phyloP scores from a whole-genome alignment of 2,329 filamentous ascomycete species.

The Fusarium sp. region DNA sequence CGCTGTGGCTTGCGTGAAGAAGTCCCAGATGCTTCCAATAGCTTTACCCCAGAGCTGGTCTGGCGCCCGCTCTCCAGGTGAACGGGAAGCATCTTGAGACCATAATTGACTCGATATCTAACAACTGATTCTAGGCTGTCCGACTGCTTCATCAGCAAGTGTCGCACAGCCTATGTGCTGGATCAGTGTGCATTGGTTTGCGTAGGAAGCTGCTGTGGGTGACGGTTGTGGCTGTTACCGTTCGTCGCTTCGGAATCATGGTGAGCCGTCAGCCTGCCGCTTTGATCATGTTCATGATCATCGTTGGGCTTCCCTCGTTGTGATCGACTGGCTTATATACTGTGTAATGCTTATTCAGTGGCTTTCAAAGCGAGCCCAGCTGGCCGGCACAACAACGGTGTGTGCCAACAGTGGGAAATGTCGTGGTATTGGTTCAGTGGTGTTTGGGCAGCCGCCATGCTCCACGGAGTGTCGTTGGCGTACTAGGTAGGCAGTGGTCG shows the following conservation, averaged over 20 bases:
- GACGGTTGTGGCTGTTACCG: no score
- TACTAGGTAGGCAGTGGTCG: background rate
- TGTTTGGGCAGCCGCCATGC: constrained; percentile 33
- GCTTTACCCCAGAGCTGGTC: constrained; percentile 31
- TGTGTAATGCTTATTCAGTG: constrained; percentile 6
- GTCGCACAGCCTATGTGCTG: constrained; percentile 13
- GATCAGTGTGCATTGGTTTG: no score
- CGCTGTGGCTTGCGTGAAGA: constrained; percentile 32
- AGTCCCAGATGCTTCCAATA: constrained; percentile 31
- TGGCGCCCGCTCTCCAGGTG: constrained; percentile 25
- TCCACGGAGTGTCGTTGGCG: background rate
- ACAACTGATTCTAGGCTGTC: constrained; percentile 7
- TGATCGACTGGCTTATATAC: constrained; percentile 6
- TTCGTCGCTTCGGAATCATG: background rate
- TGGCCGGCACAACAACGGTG: constrained; percentile 25
- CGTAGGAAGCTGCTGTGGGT: no score
- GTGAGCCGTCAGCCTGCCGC: no score
- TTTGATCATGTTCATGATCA: background rate
- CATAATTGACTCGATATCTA: constrained; percentile 40
- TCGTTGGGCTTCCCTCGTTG: background rate
- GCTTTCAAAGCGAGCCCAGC: constrained; percentile 28
- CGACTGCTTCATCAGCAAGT: background rate
- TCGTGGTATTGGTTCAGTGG: constrained; percentile 20
- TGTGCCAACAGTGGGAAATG: constrained; percentile 33
- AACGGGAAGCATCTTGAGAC: constrained; percentile 38